Conservation (phyloP, 352 stramenopile genomes). For the Plasmopara muralis region DNA sequence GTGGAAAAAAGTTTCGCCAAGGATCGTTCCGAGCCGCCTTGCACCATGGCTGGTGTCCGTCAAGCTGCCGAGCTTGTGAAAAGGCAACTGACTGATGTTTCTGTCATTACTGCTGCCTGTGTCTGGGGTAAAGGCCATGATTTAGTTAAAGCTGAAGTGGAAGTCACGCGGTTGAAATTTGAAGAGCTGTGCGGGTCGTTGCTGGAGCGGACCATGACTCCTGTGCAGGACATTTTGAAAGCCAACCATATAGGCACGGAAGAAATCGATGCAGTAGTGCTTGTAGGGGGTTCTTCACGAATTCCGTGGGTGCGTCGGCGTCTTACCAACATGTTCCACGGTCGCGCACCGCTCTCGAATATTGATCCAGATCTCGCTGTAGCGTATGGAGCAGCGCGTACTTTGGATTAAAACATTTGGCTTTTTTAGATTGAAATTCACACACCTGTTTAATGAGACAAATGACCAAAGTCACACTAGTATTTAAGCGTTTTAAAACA, state of each 20-base stretch:
- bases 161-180: conserved; percentile 39
- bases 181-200: conserved; percentile 39
- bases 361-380: conserved; percentile 70
- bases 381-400: conserved; percentile 50
- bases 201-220: conserved; percentile 49
- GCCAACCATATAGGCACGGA: conserved; percentile 49
- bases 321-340: conserved; percentile 44
- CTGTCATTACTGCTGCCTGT: conserved; percentile 27
- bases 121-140: conserved; percentile 13
- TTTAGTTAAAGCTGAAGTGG: conserved; percentile 16
- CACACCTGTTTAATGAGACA: too few relatives aligned
- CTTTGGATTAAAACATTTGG: conserved; percentile 29
- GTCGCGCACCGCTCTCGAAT: conserved; percentile 34
- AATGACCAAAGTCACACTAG: too few relatives aligned
- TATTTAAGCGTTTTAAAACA: too few relatives aligned
- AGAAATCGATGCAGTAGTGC: conserved; percentile 51
- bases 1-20: conserved; percentile 18
- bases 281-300: conserved; percentile 49
- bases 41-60: conserved; percentile 46
- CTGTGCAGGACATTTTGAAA: conserved; percentile 44
- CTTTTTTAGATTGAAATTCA: background rate
- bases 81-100: conserved; percentile 32
- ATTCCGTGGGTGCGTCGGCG: conserved; percentile 48
- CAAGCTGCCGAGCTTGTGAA: conserved; percentile 51
- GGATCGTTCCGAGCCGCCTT: conserved; percentile 32